Percentiles rank a stretch among this genome's conserved stretches.
phyloP scores from a whole-genome alignment of 2,329 filamentous ascomycete genomes.

The Pestalotiopsis sp. region DNA sequence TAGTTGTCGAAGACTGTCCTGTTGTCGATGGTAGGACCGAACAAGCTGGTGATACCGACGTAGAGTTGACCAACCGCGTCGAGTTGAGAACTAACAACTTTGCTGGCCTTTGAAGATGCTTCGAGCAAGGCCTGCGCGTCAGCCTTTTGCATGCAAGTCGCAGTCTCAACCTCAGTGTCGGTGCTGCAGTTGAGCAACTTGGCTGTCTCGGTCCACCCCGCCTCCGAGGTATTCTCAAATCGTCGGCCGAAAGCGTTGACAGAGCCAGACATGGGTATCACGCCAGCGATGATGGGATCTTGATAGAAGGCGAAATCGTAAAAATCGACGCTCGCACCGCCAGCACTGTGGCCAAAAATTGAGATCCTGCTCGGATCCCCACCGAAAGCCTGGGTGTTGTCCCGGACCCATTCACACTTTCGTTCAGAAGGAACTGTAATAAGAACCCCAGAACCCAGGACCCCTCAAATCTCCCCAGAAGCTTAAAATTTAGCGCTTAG shows the following conservation, averaged over 20 bases:
- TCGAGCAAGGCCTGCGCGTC: background rate
- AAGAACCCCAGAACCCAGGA: too few species aligned
- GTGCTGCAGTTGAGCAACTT: background rate
- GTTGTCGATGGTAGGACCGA: background rate
- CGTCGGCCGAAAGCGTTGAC: slow-evolving; percentile 33
- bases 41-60: background rate
- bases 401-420: slow-evolving; percentile 34
- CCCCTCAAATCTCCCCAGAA: too few species aligned
- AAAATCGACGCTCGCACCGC: slow-evolving; percentile 34
- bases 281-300: background rate
- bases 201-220: background rate
- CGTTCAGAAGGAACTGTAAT: too few species aligned
- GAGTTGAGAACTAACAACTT: background rate
- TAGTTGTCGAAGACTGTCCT: background rate
- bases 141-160: background rate
- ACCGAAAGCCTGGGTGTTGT: slow-evolving; percentile 44
- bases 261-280: background rate
- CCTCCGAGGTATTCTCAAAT: background rate
- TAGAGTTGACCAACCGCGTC: background rate
- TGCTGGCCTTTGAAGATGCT: background rate
- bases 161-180: background rate
- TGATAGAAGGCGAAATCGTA: background rate
- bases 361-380: slow-evolving; percentile 38
- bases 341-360: slow-evolving; percentile 42
- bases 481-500: too few species aligned